phyloP scores from a whole-genome alignment of 2,329 filamentous ascomycete species.

The Madurella fahalii region DNA sequence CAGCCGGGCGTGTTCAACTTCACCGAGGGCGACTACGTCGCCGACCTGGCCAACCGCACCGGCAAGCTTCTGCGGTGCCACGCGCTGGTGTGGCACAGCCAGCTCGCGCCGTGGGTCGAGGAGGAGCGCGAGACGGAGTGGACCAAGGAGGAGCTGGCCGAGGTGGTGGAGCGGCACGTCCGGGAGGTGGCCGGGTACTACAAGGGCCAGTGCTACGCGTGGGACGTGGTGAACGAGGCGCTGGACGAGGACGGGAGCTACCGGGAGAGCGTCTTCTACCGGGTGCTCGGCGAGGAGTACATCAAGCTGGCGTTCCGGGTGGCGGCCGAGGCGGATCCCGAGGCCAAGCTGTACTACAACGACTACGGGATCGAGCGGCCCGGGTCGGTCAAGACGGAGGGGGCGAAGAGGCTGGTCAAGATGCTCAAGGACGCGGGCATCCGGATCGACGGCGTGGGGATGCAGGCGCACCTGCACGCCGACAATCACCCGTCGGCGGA shows the following conservation, averaged over 20 bases:
- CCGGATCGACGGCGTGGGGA: constrained; percentile 57
- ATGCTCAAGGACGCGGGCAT: constrained; percentile 43
- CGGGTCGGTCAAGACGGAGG: constrained; percentile 39
- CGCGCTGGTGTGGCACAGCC: constrained; percentile 43
- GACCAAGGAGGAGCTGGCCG: constrained; percentile 49
- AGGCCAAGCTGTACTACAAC: constrained; percentile 56
- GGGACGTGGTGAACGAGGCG: constrained; percentile 57
- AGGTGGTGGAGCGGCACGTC: constrained; percentile 50
- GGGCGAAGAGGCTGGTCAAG: constrained; percentile 40
- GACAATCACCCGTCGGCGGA: constrained; percentile 44
- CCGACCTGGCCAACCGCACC: constrained; percentile 39
- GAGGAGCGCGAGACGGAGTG: constrained; percentile 32
- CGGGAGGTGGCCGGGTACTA: constrained; percentile 44
- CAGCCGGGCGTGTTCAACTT: constrained; percentile 56
- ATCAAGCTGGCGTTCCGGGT: constrained; percentile 50
- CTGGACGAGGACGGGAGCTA: constrained; percentile 52
- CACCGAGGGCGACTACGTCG: constrained; percentile 51
- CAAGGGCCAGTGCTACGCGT: constrained; percentile 48
- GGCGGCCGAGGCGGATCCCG: constrained; percentile 44
- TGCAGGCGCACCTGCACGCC: constrained; percentile 57
- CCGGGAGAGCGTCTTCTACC: constrained; percentile 46
- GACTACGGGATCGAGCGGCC: constrained; percentile 55
- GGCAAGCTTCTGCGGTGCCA: constrained; percentile 55
- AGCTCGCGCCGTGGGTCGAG: constrained; percentile 49
- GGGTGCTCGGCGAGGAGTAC: constrained; percentile 48